Base-by-base conservation (phyloP, 2,329 filamentous ascomycete genomes). In the Sporothrix euskadiensis region DNA sequence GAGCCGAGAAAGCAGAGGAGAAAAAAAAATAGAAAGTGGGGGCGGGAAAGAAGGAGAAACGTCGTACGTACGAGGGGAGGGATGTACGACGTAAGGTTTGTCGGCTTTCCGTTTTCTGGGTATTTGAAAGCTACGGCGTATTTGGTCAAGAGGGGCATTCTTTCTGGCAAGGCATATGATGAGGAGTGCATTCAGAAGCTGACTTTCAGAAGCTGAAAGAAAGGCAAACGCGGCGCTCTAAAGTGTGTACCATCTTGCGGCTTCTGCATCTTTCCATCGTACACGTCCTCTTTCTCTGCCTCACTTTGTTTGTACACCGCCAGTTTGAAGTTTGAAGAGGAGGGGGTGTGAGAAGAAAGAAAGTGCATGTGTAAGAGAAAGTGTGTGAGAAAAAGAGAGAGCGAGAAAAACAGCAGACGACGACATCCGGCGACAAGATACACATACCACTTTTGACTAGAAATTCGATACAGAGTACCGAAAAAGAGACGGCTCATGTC, bases 1-100 rank as follows among this genome's bases (percentile, higher is more conserved):
- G 35, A 44, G 35, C 35, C 10, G 35, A 65, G 61, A 16, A n/a
- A 66, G 44, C 35, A 19, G 44, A 26, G 9, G 44, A 26, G 9
- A 26, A 16, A 6, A 65, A 44, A 26, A 16, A 35, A 63, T 32
- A 41, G 14, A 19, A 66, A 66, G 30, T 32, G 56, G 56, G 56
- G 56, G n/a, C 9, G 32, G 19, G n/a, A n/a, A 8, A 35, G 8
- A 14, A 57, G 61, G 39, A 66, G 22, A 66, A 47, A 30, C 12
- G 61, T 66, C 61, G 61, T 66, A 66, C 22, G n/a, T 66, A 66
- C 61, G 39, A 66, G 22, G 61, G 8, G 8, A 35, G 4, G 44
- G 44, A 56, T 22, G 52, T 30, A 56, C 52, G 52, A 22, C 10
- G 22, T 47, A 44, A 26, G 61, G 35, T 16, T 65, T 47, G n/a